Evolutionary conservation across 169 alveolate genomes (phyloP).

Genomic region (Plasmodium berghei): DNA sequence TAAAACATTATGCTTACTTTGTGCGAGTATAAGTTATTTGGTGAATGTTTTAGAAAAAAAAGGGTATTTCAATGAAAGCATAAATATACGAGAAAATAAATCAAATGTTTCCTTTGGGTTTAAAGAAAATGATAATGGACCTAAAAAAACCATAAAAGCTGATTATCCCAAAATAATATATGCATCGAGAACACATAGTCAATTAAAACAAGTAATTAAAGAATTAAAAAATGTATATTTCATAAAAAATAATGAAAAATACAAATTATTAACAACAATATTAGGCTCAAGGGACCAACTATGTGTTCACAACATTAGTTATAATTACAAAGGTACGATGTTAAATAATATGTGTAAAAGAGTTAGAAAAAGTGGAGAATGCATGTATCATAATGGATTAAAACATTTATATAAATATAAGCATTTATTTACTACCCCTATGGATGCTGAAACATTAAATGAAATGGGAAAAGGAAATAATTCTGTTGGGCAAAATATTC

Average conservation of each 20-base stretch:
- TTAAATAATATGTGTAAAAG: conserved; percentile 86
- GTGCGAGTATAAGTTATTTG: conserved; percentile 91
- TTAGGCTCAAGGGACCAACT: conserved; percentile 93
- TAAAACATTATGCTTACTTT: conserved; percentile 93
- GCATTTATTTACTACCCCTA: conserved; percentile 84
- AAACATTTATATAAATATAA: conserved; percentile 76
- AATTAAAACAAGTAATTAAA: conserved; percentile 91
- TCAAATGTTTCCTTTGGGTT: conserved; percentile 46
- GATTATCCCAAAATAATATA: conserved; percentile 86
- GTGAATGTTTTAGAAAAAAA: conserved; percentile 80
- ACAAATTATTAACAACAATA: conserved; percentile 85
- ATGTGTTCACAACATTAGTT: conserved; percentile 90
- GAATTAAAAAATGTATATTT: conserved; percentile 89
- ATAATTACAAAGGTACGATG: conserved; percentile 85
- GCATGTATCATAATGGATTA: conserved; percentile 86
- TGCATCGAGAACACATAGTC: conserved; percentile 95
- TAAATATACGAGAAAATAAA: conserved; percentile 64
- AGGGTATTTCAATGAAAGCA: conserved; percentile 71
- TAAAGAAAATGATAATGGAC: conserved; percentile 25
- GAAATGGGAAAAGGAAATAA: conserved; percentile 78
- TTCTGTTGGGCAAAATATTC: conserved; percentile 79
- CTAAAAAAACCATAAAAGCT: conserved; percentile 54
- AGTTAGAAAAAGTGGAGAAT: conserved; percentile 83
- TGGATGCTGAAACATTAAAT: conserved; percentile 92
- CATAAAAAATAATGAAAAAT: conserved; percentile 84